These are phyloP conservation scores for Naganishia cerealis DNA, from an alignment of 1,284 basidiomycete genomes.

Conservation along the genomic window DNA sequence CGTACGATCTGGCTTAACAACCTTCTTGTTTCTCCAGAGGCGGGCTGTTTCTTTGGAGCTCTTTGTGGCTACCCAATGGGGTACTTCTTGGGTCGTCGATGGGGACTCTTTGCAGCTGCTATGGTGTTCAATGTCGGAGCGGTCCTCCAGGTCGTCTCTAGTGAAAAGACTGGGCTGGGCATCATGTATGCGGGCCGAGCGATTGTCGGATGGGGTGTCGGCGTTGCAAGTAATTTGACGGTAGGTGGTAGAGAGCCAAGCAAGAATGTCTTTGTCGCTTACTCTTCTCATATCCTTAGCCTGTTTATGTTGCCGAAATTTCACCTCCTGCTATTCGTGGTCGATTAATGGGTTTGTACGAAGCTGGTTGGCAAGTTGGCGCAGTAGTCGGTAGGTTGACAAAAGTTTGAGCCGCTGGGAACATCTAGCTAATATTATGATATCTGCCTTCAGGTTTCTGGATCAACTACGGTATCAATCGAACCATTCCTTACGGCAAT, in stretches of 20 bases:
- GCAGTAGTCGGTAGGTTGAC: slow-evolving; percentile 42
- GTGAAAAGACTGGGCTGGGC: slow-evolving; percentile 30
- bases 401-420: no score
- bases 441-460: slow-evolving; percentile 51
- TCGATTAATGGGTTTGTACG: slow-evolving; percentile 59
- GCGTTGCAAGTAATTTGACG: slow-evolving; percentile 46
- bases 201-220: slow-evolving; percentile 54
- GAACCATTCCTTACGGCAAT: slow-evolving; percentile 50
- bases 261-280: not conserved
- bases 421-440: not conserved
- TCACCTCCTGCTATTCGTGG: slow-evolving; percentile 57
- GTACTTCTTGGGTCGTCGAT: slow-evolving; percentile 35
- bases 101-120: slow-evolving; percentile 31
- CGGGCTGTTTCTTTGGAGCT: slow-evolving; percentile 39
- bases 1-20: not conserved
- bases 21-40: slow-evolving; percentile 14
- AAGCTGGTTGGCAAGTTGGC: slow-evolving; percentile 55
- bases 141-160: slow-evolving; percentile 29
- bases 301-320: slow-evolving; percentile 57
- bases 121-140: slow-evolving; percentile 33
- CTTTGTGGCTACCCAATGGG: slow-evolving; percentile 38
- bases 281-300: slow-evolving; percentile 34
- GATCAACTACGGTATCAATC: slow-evolving; percentile 58
- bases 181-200: slow-evolving; percentile 46
- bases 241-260: slow-evolving; percentile 7